Base-by-base conservation (phyloP, 164 flowering plant genomes). In the Brasenia schreberi region DNA sequence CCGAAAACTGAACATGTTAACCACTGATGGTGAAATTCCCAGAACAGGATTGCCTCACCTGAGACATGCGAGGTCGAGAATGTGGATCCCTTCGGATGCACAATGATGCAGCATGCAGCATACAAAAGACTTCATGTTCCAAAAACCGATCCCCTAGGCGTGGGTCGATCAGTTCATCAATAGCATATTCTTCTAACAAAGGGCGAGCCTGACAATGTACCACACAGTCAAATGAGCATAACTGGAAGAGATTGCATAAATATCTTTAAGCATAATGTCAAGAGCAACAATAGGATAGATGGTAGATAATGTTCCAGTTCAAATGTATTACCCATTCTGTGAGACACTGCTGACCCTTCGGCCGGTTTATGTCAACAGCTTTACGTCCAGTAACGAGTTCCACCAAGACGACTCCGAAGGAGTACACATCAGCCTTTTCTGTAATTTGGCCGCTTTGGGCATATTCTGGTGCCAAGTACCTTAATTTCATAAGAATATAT, bases 391-490 rank as follows among this genome's bases (percentile, higher is more conserved):
- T 85, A 42, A 87, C 78, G 19, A 93, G 95, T 79, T 93, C 98
- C 72, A 86, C 79, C 67, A 93, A 71, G 7, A 93, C 89, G 42
- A 93, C 88, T 23, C 98, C 98, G 67, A 93, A 87, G 43, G 97
- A 85, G 68, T 89, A 90, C 1, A 87, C 97, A 80, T 93, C 98
- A 63, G 98, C 91, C 67, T 93, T 93, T 68, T 90, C 98, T 42
- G 97, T 88, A 18, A 93, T 83, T 77, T 90, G 90, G 12, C 98
- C 98, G 72, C 83, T 90, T 73, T 93, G 96, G 59, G 94, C 92
- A 75, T 93, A 93, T 76, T 93, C 98, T 63, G 98, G 98, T 64
- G 98, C 91, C 74, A 93, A 73, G 78, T 93, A 93, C 83, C 98
- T 93, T 27, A 3, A 61, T 61, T 23, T 7, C 63, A 61, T 18